phyloP scores from a whole-genome alignment of 305 asterid genomes.

The Solanum hybrid region DNA sequence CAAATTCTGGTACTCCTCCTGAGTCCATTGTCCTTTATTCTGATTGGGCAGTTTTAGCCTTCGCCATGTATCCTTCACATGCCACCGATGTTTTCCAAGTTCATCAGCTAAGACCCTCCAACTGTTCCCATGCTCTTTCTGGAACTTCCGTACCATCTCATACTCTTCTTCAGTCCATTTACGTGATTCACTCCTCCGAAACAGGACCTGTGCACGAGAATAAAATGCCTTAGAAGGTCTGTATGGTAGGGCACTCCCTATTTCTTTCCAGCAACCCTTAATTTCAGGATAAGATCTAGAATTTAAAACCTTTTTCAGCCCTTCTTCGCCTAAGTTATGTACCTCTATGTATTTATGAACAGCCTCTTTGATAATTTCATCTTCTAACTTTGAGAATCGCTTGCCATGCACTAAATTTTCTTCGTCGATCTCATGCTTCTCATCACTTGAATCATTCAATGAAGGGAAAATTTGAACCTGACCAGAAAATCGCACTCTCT shows the following conservation, averaged over 20 bases:
- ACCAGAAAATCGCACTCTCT: conserved; percentile 56
- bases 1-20: conserved; percentile 53
- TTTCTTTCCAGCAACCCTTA: conserved; percentile 64
- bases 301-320: conserved; percentile 52
- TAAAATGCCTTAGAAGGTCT: conserved; percentile 36
- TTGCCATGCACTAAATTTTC: neutral
- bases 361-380: neutral
- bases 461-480: conserved; percentile 39
- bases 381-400: neutral
- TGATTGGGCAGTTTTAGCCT: conserved; percentile 30
- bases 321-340: conserved; percentile 57
- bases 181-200: conserved; percentile 33
- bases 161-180: conserved; percentile 72
- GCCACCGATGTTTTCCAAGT: conserved; percentile 50
- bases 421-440: neutral
- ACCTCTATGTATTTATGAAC: conserved; percentile 25
- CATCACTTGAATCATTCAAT: conserved; percentile 14
- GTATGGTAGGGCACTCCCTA: conserved; percentile 44
- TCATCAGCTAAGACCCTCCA: conserved; percentile 57
- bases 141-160: conserved; percentile 21
- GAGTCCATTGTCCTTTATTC: conserved; percentile 65
- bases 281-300: conserved; percentile 25
- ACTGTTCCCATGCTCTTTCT: conserved; percentile 37
- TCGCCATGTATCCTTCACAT: conserved; percentile 69
- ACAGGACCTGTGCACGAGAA: conserved; percentile 48